Evolutionary conservation across 208 protist species (phyloP), one percentile per base, ranked within the genome.

Genomic region (Porcisia deanei): DNA sequence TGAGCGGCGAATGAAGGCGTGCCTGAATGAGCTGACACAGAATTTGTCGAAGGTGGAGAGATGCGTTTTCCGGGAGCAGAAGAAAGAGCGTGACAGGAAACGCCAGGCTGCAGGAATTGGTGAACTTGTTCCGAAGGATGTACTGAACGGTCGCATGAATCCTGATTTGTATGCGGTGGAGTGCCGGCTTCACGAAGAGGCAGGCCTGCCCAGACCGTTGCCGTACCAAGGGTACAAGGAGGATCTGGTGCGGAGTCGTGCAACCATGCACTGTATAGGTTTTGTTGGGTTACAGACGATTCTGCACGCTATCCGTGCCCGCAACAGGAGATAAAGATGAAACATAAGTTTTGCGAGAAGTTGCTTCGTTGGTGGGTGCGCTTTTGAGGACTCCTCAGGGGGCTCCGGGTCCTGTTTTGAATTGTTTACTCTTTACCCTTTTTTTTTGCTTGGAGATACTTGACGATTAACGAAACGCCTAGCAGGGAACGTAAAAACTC

Each of bases 21-120:
- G 91, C 81, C 83, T 95, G 60, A 94, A 90, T 66, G 93, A 97
- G 63, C 82, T 97, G 3, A 93, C 74, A 64, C 53, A 86, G 16
- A 97, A 97, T 68, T 75, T 96, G 2, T 84, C 89, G 18, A 95
- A 95, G 82, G 91, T 97, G 47, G 93, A 97, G 73, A 89, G 89
- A 83, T 80, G 87, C 34, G 91, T 95, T 10, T 95, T 91, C 69
- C 76, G 75, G 60, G 73, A 75, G 69, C 85, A 92, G 68, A 93
- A 93, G 79, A 76, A 85, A 37, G 77, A 81, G 37, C 77, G 85
- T 39, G 85, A 89, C 20, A 55, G 54, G 12, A 79, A 81, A 60
- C 81, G 85, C 16, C 75, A 77, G 55, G 71, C 58, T n/a, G 69
- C 74, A 4, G 90, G 90, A 2, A 25, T 87, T 14, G 58, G 80